Conservation (phyloP, 805 yeast genomes). For the Candida ovalis region DNA sequence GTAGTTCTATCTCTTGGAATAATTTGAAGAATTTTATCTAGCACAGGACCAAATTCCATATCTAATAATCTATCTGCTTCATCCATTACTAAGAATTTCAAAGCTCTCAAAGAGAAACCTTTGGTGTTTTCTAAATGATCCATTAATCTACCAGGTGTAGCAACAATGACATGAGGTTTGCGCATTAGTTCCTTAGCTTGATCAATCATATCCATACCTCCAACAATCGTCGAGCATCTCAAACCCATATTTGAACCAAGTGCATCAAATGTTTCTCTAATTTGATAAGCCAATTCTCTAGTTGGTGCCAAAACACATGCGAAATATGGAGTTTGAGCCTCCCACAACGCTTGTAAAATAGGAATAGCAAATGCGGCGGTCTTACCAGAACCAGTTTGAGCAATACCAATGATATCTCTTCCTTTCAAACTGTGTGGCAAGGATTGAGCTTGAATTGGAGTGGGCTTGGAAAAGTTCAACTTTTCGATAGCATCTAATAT, state of each 20-base stretch:
- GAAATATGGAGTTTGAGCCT: slow-evolving; percentile 81
- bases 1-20: slow-evolving; percentile 85
- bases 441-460: slow-evolving; percentile 90
- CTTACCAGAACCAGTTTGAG: slow-evolving; percentile 97
- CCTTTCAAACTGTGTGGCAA: slow-evolving; percentile 90
- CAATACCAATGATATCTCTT: slow-evolving; percentile 90
- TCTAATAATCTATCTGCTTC: slow-evolving; percentile 96
- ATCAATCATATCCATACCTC: slow-evolving; percentile 98
- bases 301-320: slow-evolving; percentile 88
- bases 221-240: slow-evolving; percentile 84
- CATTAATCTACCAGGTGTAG: slow-evolving; percentile 86
- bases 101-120: slow-evolving; percentile 76
- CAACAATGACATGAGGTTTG: slow-evolving; percentile 91
- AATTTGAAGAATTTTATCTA: slow-evolving; percentile 78
- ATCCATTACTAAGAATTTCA: slow-evolving; percentile 87
- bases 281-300: slow-evolving; percentile 81
- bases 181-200: slow-evolving; percentile 92
- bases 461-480: slow-evolving; percentile 75
- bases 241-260: slow-evolving; percentile 89
- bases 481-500: slow-evolving; percentile 73
- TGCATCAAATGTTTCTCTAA: slow-evolving; percentile 93
- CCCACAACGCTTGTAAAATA: slow-evolving; percentile 84
- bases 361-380: slow-evolving; percentile 99
- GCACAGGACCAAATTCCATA: slow-evolving; percentile 94
- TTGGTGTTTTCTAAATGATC: slow-evolving; percentile 92